Percentiles rank a stretch among this genome's conserved stretches.
Conservation (phyloP, 2,329 filamentous ascomycete species). For the Sarocladiaceae sp. region DNA sequence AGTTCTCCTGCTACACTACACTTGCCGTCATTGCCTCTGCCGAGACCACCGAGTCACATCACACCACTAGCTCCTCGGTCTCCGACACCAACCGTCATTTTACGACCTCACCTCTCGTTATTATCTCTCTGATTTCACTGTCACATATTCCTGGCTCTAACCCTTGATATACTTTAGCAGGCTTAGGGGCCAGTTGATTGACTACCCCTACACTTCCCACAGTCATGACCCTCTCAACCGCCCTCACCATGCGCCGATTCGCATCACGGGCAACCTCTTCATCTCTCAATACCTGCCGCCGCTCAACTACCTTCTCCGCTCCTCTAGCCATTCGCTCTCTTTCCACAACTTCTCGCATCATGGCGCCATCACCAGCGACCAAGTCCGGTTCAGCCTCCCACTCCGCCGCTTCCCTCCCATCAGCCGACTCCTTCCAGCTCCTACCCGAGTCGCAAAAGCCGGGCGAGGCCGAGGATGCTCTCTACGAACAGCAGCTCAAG, state of each 20-base stretch:
- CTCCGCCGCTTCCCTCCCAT: slow-evolving; percentile 13
- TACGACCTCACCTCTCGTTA: not conserved
- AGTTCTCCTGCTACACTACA: not conserved
- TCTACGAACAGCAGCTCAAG: slow-evolving; percentile 77
- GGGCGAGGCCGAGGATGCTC: slow-evolving; percentile 72
- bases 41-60: slow-evolving; percentile 5
- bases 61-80: slow-evolving; percentile 3
- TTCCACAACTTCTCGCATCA: slow-evolving; percentile 22
- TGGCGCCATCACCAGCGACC: slow-evolving; percentile 19
- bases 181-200: no score
- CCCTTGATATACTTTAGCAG: no score
- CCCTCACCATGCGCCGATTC: slow-evolving; percentile 7
- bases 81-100: slow-evolving; percentile 1
- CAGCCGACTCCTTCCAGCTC: slow-evolving; percentile 79
- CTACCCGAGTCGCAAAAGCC: slow-evolving; percentile 71
- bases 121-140: not conserved
- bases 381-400: slow-evolving; percentile 22
- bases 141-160: not conserved
- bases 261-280: slow-evolving; percentile 5
- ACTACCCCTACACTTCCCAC: no score
- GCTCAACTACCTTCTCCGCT: slow-evolving; percentile 12
- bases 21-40: not conserved
- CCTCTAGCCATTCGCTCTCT: slow-evolving; percentile 22
- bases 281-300: not conserved
- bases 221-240: slow-evolving; percentile 4